These are phyloP conservation scores for Talaromyces sp. DNA, from an alignment of 2,329 filamentous ascomycete genomes.

Conservation along the genomic window DNA sequence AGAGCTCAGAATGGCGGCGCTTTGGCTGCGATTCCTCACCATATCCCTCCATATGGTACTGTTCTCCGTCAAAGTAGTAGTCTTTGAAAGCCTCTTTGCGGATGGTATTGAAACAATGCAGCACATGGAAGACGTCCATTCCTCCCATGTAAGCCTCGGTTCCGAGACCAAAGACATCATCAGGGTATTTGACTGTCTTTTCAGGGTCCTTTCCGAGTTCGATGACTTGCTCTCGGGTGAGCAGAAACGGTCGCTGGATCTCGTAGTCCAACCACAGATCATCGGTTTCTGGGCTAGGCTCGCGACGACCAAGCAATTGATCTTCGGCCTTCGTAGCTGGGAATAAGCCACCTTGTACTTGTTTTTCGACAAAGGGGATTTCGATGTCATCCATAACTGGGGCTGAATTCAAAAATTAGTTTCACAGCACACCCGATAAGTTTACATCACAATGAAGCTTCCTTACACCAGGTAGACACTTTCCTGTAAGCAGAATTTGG, in stretches of 20 bases:
- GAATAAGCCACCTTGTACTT: constrained; percentile 23
- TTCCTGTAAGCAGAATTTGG: constrained; percentile 1
- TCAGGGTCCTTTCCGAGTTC: constrained; percentile 29
- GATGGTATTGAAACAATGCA: constrained; percentile 36
- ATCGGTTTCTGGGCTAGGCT: constrained; percentile 26
- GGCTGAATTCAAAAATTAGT: constrained; percentile 7
- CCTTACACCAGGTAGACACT: constrained; percentile 5
- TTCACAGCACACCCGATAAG: not conserved
- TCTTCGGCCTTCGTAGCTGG: constrained; percentile 17
- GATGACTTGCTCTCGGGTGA: constrained; percentile 22
- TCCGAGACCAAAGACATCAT: constrained; percentile 26
- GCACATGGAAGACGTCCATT: constrained; percentile 36
- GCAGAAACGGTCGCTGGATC: constrained; percentile 16
- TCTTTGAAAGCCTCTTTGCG: constrained; percentile 20
- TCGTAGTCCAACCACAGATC: constrained; percentile 28
- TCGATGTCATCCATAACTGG: constrained; percentile 14
- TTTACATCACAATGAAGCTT: not conserved
- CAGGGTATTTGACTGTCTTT: constrained; percentile 12
- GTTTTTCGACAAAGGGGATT: constrained; percentile 8
- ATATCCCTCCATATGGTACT: constrained; percentile 12
- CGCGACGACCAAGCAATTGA: constrained; percentile 20
- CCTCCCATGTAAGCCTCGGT: constrained; percentile 28
- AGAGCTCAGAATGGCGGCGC: constrained; percentile 8
- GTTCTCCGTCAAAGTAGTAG: constrained; percentile 12
- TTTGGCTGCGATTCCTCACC: constrained; percentile 15